Evolutionary conservation across 257 asterid species (phyloP).

Genomic region (Jacaranda copaia): DNA sequence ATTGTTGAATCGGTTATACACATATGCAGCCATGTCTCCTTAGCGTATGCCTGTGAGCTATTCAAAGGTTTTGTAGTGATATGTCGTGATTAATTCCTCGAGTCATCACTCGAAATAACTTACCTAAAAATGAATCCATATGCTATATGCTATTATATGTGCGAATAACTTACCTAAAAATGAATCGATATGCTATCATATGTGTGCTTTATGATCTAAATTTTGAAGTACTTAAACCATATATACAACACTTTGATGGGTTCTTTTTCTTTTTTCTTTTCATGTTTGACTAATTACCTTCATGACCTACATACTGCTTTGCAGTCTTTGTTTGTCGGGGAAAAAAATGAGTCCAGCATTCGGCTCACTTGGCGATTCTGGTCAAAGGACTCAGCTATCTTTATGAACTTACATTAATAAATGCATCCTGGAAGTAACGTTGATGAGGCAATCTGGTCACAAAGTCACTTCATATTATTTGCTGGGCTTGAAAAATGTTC

Average conservation of each 20-base stretch:
- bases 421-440: neutral
- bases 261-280: neutral
- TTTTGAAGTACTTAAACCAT: neutral
- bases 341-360: too few relatives aligned
- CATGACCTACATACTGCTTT: neutral
- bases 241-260: neutral
- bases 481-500: slow-evolving; percentile 31
- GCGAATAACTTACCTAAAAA: neutral
- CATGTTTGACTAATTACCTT: slow-evolving; percentile 3
- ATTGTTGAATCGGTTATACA: neutral
- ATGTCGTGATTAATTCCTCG: neutral
- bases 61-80: too few relatives aligned
- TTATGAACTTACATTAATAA: neutral
- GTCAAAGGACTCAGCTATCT: neutral
- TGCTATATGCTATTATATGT: too few relatives aligned
- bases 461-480: slow-evolving; percentile 10
- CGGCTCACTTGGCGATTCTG: too few relatives aligned
- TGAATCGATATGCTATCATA: neutral
- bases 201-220: neutral
- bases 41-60: too few relatives aligned
- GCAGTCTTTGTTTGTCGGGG: too few relatives aligned
- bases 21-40: neutral
- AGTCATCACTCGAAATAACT: too few relatives aligned
- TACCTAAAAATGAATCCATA: neutral
- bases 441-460: slow-evolving; percentile 1